Evolutionary conservation across 1,284 basidiomycete species (phyloP), one percentile per base, ranked within the genome.

Genomic region (Leccinum subrobustum): DNA sequence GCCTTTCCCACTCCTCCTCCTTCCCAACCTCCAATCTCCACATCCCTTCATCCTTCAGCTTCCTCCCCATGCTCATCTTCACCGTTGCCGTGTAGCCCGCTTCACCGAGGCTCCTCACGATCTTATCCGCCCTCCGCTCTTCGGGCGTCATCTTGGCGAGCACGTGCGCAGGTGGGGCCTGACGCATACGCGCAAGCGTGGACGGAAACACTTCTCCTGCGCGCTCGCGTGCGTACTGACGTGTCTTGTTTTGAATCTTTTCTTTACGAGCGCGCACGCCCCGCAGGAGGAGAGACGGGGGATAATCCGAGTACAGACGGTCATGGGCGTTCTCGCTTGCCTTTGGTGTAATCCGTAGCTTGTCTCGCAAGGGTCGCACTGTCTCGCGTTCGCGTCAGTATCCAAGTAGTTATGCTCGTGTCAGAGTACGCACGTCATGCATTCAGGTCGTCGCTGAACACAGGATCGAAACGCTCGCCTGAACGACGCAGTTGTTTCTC

Each of bases 151-250:
- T 85, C 61, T 68, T 76, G 23, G 69, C 71, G 5, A 85, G 75
- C 3, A 89, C 64, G 64, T 85, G 83, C 0, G 88, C 82, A 0
- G 91, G 90, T 0, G 87, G 86, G 0, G 83, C 81, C 64, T 81
- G 72, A 6, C 78, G 73, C 68, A 77, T 75, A 29, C 84, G 81
- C 56, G 66, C 67, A 11, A 83, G 65, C 1, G 84, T 84, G n/a
- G 76, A 68, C 1, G 66, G 66, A 5, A 83, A 75, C 20, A 87
- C 71, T 67, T 88, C 85, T 0, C 90, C 91, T 0, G 78, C 77
- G 1, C 80, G 78, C 68, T 89, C 87, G 1, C 87, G 81, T 61
- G 78, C 76, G 2, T 75, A 76, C 67, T 86, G 84, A 3, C 79
- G 78, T 1, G 85, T 86, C 73, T 86, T 87, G 73, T 90, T 88